These are phyloP conservation scores for Saccharomycopsis selenospora DNA, from an alignment of 805 yeast species.

Conservation along the genomic window DNA sequence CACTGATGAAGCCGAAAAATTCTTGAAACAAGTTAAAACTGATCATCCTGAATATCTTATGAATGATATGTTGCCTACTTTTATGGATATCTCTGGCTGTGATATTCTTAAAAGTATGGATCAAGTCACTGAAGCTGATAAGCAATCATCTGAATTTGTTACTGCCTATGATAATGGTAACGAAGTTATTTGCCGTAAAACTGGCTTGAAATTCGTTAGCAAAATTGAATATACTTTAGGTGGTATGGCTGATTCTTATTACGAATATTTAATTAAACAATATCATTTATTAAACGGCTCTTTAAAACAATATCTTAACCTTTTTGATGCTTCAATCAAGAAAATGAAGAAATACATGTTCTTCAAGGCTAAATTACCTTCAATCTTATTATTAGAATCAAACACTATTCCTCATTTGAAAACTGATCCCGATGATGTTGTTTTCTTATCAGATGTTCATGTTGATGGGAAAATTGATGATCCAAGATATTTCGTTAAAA, in stretches of 20 bases:
- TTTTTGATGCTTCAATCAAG: slow-evolving; percentile 30
- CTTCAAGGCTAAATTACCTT: slow-evolving; percentile 38
- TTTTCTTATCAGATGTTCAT: slow-evolving; percentile 18
- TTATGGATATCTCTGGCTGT: slow-evolving; percentile 47
- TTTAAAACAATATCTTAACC: slow-evolving; percentile 30
- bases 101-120: slow-evolving; percentile 27
- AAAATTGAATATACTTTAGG: slow-evolving; percentile 29
- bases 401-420: slow-evolving; percentile 2
- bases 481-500: slow-evolving; percentile 12
- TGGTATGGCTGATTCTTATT: slow-evolving; percentile 39
- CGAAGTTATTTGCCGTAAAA: slow-evolving; percentile 31
- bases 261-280: slow-evolving; percentile 43
- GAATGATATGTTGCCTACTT: slow-evolving; percentile 37
- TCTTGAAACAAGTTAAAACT: slow-evolving; percentile 22
- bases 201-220: slow-evolving; percentile 23
- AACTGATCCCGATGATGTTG: slow-evolving; percentile 3
- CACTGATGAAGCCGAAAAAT: slow-evolving; percentile 31
- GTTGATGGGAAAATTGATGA: slow-evolving; percentile 23
- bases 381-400: slow-evolving; percentile 4
- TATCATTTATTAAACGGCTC: slow-evolving; percentile 35
- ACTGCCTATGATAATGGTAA: slow-evolving; percentile 30
- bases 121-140: slow-evolving; percentile 27
- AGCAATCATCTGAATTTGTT: slow-evolving; percentile 25
- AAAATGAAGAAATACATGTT: slow-evolving; percentile 35
- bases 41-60: slow-evolving; percentile 29